Base-by-base conservation (phyloP, 495 filamentous ascomycete genomes). In the Halenospora varia region DNA sequence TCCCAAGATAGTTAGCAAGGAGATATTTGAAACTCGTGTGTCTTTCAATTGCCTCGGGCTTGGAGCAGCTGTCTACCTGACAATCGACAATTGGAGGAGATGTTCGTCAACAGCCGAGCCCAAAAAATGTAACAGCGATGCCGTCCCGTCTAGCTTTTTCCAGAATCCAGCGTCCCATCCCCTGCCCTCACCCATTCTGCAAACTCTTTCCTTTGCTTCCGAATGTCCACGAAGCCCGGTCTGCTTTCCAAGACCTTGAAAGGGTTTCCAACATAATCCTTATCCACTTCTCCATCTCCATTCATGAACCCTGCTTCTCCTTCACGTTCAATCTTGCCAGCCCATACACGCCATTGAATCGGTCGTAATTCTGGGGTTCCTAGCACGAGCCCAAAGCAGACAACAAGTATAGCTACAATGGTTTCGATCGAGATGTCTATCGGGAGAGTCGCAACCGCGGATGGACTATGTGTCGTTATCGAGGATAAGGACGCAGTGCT, bases 311-410 rank as follows among this genome's bases (percentile, higher is more conserved):
- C 83, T 52, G 76, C 66, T 79, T 77, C 77, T 75, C 86, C 77
- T 80, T 92, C 86, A 55, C 78, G 79, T 73, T 95, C 89, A 58
- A 90, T 84, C 71, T 89, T 81, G 48, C 89, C 88, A 23, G 88
- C 88, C 90, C 90, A 95, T 57, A 87, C 84, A 20, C 83, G 81
- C 88, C 88, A 92, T 69, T 83, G 84, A 57, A 93, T 86, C 1
- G 89, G 88, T 70, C 88, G 82, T 63, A 90, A 68, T 47, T 85
- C 80, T 25, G 84, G 82, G 0, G 86, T 83, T 15, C 83, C 81
- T 0, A 88, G 67, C 2, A 93, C 89, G 3, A 93, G 75, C 29
- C 88, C 89, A 2, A 86, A 54, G 39, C 85, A 87, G 11, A 90
- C 75, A 8, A 87, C 66, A 13, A 89, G 65, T 1, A 89, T 84